These are phyloP conservation scores for Aspergillus felis DNA, from an alignment of 2,329 filamentous ascomycete species.

Conservation along the genomic window DNA sequence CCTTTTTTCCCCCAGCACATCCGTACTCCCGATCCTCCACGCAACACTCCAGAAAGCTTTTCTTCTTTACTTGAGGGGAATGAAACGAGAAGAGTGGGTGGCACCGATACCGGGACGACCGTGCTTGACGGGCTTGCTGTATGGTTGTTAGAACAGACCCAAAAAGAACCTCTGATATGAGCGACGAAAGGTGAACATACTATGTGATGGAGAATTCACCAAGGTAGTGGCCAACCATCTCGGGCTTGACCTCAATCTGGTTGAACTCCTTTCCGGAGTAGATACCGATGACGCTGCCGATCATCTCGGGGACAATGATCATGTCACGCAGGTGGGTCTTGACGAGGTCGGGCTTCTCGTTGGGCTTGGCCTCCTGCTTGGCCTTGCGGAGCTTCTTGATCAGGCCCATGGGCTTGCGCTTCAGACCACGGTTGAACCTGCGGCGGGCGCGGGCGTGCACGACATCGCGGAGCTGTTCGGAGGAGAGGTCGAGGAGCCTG, in stretches of 20 bases:
- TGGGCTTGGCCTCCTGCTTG: constrained; percentile 97
- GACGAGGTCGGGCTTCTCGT: constrained; percentile 99
- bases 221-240: constrained; percentile 99
- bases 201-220: constrained; percentile 99
- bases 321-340: constrained; percentile 99
- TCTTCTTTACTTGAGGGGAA: constrained; percentile 90
- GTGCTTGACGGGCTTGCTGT: constrained; percentile 99
- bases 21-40: constrained; percentile 32
- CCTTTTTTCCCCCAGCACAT: constrained; percentile 33
- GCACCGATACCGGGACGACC: constrained; percentile 99
- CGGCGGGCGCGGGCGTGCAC: constrained; percentile 98
- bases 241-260: constrained; percentile 99
- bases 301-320: constrained; percentile 99
- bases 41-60: constrained; percentile 35
- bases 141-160: constrained; percentile 46
- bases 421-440: constrained; percentile 99
- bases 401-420: constrained; percentile 99
- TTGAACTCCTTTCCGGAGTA: constrained; percentile 99
- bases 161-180: neutral
- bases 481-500: constrained; percentile 97
- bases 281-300: constrained; percentile 95
- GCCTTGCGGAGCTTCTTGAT: constrained; percentile 99
- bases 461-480: constrained; percentile 98
- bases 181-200: constrained; percentile 55
- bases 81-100: constrained; percentile 99